Evolutionary conservation across 1,284 basidiomycete species (phyloP), one percentile per base, ranked within the genome.

Genomic region (Sanghuangporus sanghuang): DNA sequence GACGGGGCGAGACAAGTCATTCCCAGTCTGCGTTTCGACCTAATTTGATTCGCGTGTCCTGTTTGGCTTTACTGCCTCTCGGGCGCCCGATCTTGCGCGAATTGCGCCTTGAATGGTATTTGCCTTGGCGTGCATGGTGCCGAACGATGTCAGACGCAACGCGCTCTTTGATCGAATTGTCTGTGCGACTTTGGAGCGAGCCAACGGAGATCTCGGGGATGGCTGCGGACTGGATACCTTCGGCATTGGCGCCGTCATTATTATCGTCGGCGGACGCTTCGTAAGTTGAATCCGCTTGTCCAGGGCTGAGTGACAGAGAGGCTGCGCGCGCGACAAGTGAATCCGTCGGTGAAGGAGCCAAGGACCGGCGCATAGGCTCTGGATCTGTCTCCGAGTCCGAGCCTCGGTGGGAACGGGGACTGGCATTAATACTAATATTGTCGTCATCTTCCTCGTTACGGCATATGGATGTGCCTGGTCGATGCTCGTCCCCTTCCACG

Each of bases 31-130:
- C 85, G 66, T 81, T 77, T 63, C 78, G 78, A 70, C 89, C 87
- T 9, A 87, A 69, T 70, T 85, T 84, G 38, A 92, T 81, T 64
- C 83, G 80, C 39, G 76, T 82, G 69, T 92, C 90, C 70, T 85
- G 85, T 76, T 94, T 95, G 66, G 87, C 90, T 74, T 96, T 95
- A 72, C 90, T 92, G 16, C 94, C 93, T 69, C 87, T 86, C 21
- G 85, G 79, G 52, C 91, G 80, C 32, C 93, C 93, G 35, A 83
- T 85, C 66, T 84, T 81, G 64, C 82, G 81, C 4, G 81, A 79
- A 9, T 81, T 81, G 66, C 86, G 85, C 72, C 87, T 88, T 1
- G 87, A 83, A 73, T 93, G 90, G 71, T 89, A 83, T 72, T 90
- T 92, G 64, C 81, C 81, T 68, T 90, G 83, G 62, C 84, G 81